These are phyloP conservation scores for Raffaelea ambrosiae DNA, from an alignment of 2,329 filamentous ascomycete genomes.

Conservation along the genomic window DNA sequence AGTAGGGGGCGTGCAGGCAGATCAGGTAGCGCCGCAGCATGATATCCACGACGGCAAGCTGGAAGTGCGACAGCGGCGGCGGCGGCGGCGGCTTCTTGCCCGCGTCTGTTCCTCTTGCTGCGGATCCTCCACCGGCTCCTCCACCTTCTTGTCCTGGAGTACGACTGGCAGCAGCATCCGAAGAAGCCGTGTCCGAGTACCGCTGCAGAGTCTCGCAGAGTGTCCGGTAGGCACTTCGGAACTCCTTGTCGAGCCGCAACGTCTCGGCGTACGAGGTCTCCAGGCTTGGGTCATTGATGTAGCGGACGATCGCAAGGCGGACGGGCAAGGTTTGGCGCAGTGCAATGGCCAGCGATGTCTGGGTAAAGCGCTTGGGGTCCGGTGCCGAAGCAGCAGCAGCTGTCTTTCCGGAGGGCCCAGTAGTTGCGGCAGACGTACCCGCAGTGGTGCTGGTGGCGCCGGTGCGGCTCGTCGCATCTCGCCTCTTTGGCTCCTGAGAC, in stretches of 20 bases:
- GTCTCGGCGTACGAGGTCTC: conserved; percentile 37
- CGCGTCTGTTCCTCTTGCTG: no score
- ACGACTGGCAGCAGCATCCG: neutral
- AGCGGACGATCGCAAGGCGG: conserved; percentile 33
- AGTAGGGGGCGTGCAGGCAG: conserved; percentile 44
- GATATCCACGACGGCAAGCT: conserved; percentile 30
- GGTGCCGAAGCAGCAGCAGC: neutral
- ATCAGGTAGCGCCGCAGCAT: conserved; percentile 38
- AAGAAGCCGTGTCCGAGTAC: conserved; percentile 1
- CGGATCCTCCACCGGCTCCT: no score
- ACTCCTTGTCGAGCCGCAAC: conserved; percentile 32
- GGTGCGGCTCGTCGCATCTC: no score
- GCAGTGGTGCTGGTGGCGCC: no score
- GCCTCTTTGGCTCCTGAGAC: neutral
- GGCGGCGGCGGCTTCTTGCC: conserved; percentile 2
- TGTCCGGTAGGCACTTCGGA: conserved; percentile 28
- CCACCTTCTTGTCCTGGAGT: no score
- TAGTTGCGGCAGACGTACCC: no score
- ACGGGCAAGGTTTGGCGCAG: conserved; percentile 32
- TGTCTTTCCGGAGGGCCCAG: neutral
- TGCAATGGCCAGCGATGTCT: conserved; percentile 40
- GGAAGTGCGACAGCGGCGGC: conserved; percentile 19
- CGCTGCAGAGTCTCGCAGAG: conserved; percentile 22
- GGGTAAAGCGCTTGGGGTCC: conserved; percentile 23
- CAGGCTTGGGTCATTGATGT: conserved; percentile 37